Evolutionary conservation across 306 rosid genomes (phyloP).

Genomic region (Arachis stenosperma): DNA sequence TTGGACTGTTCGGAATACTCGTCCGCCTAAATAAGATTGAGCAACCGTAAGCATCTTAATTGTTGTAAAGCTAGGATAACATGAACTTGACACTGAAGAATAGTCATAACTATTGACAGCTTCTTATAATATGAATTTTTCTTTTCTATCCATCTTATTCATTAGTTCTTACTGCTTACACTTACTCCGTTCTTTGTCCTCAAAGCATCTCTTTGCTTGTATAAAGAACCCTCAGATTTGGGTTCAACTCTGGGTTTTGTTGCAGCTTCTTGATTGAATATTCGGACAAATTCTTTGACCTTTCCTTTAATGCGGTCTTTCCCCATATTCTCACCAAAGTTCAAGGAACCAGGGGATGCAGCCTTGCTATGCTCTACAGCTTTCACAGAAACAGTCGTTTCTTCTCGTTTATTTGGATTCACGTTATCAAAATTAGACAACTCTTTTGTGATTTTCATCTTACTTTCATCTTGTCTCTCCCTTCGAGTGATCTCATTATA

Average conservation of each 20-base stretch:
- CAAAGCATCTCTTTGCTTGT: constrained; percentile 46
- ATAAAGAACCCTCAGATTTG: constrained; percentile 45
- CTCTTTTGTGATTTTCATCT: constrained; percentile 46
- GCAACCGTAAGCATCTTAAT: constrained; percentile 32
- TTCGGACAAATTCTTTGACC: constrained; percentile 78
- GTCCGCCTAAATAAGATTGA: constrained; percentile 49
- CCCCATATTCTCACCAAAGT: constrained; percentile 49
- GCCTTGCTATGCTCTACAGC: constrained; percentile 49
- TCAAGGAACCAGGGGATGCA: constrained; percentile 46
- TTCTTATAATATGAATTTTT: constrained; percentile 37
- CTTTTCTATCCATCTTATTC: constrained; percentile 31
- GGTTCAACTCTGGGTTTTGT: constrained; percentile 46
- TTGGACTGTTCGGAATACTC: constrained; percentile 42
- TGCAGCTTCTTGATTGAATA: constrained; percentile 72
- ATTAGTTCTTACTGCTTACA: constrained; percentile 10
- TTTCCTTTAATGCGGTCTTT: constrained; percentile 63
- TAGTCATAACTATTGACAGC: constrained; percentile 35
- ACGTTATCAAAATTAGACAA: constrained; percentile 36
- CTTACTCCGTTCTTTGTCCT: constrained; percentile 47
- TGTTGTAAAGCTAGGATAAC: constrained; percentile 29
- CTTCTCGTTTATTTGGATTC: constrained; percentile 51
- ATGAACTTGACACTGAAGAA: constrained; percentile 5
- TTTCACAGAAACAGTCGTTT: constrained; percentile 36
- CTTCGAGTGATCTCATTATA: constrained; percentile 28
- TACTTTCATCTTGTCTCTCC: constrained; percentile 41